Conservation (phyloP, 768 basidiomycete species). For the Leccinum boreale region DNA sequence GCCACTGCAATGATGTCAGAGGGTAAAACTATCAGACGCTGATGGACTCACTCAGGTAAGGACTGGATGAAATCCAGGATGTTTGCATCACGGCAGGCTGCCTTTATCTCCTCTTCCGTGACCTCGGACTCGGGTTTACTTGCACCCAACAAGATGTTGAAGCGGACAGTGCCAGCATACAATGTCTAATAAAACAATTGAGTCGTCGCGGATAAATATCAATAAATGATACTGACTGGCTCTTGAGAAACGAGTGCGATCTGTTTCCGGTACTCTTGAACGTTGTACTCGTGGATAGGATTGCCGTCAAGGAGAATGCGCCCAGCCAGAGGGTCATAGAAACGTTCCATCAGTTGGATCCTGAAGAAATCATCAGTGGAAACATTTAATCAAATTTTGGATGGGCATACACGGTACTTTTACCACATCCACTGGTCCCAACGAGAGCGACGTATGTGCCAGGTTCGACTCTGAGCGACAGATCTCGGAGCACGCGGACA, state of each 20-base stretch:
- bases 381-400: background rate
- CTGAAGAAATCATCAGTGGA: conserved; percentile 31
- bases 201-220: conserved; percentile 3
- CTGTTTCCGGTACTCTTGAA: conserved; percentile 85
- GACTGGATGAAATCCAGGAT: conserved; percentile 86
- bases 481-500: conserved; percentile 76
- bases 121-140: conserved; percentile 73
- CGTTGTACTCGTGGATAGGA: conserved; percentile 71
- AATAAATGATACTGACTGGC: conserved; percentile 37
- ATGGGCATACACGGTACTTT: conserved; percentile 69
- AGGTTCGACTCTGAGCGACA: conserved; percentile 68
- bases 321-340: conserved; percentile 78
- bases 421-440: conserved; percentile 78
- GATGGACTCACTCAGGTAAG: conserved; percentile 64
- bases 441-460: conserved; percentile 82
- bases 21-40: background rate
- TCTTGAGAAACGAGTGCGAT: conserved; percentile 92
- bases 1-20: conserved; percentile 45
- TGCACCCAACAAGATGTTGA: conserved; percentile 88
- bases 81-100: conserved; percentile 83
- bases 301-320: conserved; percentile 71
- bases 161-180: conserved; percentile 88
- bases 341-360: conserved; percentile 80
- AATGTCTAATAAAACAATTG: conserved; percentile 43
- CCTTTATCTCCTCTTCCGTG: conserved; percentile 83